Evolutionary conservation across 2,329 filamentous ascomycete genomes (phyloP), one percentile per base, ranked within the genome.

Genomic region (Ascochyta pisi): DNA sequence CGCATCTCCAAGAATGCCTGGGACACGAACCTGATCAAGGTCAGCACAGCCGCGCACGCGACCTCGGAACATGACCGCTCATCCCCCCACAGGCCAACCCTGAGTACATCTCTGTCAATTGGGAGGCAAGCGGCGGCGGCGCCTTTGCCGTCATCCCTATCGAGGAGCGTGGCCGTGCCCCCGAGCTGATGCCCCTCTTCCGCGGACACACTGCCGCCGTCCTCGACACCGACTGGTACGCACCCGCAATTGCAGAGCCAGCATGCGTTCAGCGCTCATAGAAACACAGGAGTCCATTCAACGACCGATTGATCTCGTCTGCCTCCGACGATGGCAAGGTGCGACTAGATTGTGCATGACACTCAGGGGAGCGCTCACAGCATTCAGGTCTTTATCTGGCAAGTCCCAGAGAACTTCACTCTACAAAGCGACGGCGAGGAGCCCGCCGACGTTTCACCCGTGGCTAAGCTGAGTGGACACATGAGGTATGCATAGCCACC

Each of bases 11-110:
- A 90, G 79, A 99, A 99, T 87, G 95, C 95, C 52, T 99, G 95
- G 95, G 95, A 99, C 78, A 97, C 93, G 72, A 99, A 99, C 81
- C 82, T 99, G 73, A 86, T 98, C 81, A 98, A 98, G 89, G 92
- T 96, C 78, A 76, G 83, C 74, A 47, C 58, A 42, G 46, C 44
- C 50, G 55, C 47, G 58, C 63, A 68, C 62, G 61, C 68, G 67
- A 70, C 69, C 66, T 66, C 61, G 53, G 50, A 60, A 61, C 57
- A 66, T 61, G 49, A 53, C 54, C 62, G 66, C 68, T 73, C 57
- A 74, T 57, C 47, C 54, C 54, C 50, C 24, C 63, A 46, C 74
- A 96, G 92, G 95, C 87, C 76, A 99, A 99, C 78, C 93, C 95
- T 45, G 89, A 96, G 78, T 98, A 95, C 77, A 84, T 99, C 67